These are phyloP conservation scores for Fistulina hepatica DNA, from an alignment of 1,284 basidiomycete genomes.

Conservation along the genomic window DNA sequence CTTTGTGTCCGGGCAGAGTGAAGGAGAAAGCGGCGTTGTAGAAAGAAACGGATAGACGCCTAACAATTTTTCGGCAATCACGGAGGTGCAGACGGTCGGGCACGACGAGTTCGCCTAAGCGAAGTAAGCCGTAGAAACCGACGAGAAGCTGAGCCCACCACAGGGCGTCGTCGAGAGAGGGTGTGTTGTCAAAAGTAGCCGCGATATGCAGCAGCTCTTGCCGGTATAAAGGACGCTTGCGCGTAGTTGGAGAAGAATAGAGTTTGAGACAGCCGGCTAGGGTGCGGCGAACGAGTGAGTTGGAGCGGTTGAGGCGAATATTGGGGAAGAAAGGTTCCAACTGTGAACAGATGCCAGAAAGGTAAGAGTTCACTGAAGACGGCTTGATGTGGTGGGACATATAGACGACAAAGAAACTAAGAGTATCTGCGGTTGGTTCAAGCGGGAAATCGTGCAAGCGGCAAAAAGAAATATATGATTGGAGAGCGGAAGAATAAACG, in stretches of 20 bases:
- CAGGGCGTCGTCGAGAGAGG: constrained; percentile 20
- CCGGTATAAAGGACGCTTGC: constrained; percentile 21
- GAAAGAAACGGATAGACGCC: constrained; percentile 10
- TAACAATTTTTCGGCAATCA: constrained; percentile 15
- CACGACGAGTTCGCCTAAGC: constrained; percentile 23
- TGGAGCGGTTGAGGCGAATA: constrained; percentile 17
- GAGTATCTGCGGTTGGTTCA: constrained; percentile 25
- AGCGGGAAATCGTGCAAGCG: constrained; percentile 22
- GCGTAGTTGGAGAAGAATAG: constrained; percentile 8
- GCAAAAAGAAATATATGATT: constrained; percentile 31
- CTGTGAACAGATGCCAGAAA: constrained; percentile 29
- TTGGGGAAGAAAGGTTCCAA: constrained; percentile 29
- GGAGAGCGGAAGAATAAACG: constrained; percentile 25
- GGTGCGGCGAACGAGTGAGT: constrained; percentile 17
- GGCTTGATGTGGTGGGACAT: constrained; percentile 30
- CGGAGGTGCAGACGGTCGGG: constrained; percentile 14
- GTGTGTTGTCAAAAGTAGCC: constrained; percentile 9
- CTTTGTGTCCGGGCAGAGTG: constrained; percentile 23
- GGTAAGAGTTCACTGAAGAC: constrained; percentile 27
- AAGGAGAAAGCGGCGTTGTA: constrained; percentile 10
- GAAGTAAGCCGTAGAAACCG: constrained; percentile 22
- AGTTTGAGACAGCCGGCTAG: constrained; percentile 22
- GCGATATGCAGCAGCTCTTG: constrained; percentile 10
- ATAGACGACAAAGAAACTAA: constrained; percentile 27
- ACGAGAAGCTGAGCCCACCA: constrained; percentile 18